Evolutionary conservation across 2,329 filamentous ascomycete genomes (phyloP).

Genomic region (Stenocarpella maydis): DNA sequence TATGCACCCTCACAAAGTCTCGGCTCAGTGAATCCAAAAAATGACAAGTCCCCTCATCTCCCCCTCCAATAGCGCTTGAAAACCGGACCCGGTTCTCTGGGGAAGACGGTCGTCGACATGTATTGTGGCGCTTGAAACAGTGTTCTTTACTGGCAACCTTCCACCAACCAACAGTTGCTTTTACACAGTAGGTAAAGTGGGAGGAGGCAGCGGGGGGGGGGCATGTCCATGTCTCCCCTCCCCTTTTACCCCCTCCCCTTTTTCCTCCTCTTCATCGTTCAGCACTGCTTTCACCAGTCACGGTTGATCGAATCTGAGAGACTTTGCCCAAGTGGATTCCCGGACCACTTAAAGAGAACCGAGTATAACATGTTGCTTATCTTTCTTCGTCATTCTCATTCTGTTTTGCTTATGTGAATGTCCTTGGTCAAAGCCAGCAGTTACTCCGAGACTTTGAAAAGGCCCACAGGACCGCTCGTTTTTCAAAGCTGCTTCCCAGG

Average conservation of each 20-base stretch:
- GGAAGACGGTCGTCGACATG: slow-evolving; percentile 5
- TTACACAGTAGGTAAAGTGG: slow-evolving; percentile 23
- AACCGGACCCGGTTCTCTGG: slow-evolving; percentile 18
- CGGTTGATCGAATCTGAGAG: background rate
- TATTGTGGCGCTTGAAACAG: slow-evolving; percentile 17
- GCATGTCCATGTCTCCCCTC: slow-evolving; percentile 15
- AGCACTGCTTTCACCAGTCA: background rate
- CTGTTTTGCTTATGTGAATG: background rate
- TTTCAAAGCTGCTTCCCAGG: background rate
- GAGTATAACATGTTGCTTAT: background rate
- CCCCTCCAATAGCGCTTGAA: slow-evolving; percentile 28
- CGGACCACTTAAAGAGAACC: background rate
- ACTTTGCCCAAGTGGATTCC: background rate
- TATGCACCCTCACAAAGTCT: slow-evolving; percentile 6
- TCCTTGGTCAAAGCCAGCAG: background rate
- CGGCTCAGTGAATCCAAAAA: slow-evolving; percentile 1
- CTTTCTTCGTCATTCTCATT: background rate
- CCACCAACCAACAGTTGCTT: slow-evolving; percentile 15
- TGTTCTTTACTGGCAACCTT: slow-evolving; percentile 18
- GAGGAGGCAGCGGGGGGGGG: slow-evolving; percentile 18
- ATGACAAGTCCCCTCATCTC: slow-evolving; percentile 10
- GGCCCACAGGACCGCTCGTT: background rate
- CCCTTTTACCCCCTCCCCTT: background rate
- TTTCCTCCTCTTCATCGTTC: slow-evolving; percentile 17
- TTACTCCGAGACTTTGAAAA: background rate